Evolutionary conservation across 495 filamentous ascomycete species (phyloP), one percentile per base, ranked within the genome.

Genomic region (Daldinia vernicosa): DNA sequence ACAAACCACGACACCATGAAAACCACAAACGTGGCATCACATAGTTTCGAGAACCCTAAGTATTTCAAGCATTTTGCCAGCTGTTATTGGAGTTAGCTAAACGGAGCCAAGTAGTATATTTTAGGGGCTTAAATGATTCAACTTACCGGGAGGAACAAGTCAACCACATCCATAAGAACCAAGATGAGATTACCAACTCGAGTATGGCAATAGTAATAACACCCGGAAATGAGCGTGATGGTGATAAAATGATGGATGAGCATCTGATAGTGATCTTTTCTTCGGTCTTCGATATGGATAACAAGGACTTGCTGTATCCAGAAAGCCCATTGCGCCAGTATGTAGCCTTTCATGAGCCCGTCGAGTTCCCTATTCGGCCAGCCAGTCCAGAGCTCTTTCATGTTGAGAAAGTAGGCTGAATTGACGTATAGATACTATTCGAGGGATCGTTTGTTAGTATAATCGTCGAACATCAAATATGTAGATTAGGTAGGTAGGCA

Each of bases 241-340:
- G 95, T 99, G 74, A 98, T 89, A 73, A 97, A 87, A 78, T 99
- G 95, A 79, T 99, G 95, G 11, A 89, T 90, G 63, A 98, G 89
- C 96, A 97, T 98, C 78, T 98, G 95, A 77, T 88, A 90, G 78
- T 97, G 91, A 74, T 99, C 95, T 80, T 99, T 99, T 57, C 95
- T 85, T 67, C 91, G 87, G 80, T 96, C 90, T 78, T 99, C 96
- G 66, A 98, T 91, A 80, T 98, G 91, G 75, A 99, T 91, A 52
- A 97, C 92, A 43, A 98, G 80, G 66, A 99, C 91, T 81, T 97
- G 93, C 80, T 99, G 96, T 19, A 98, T 73, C 89, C 93, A 97
- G 76, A 98, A 99, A 15, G 92, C 89, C 74, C 94, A 90, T 79
- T 98, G 94, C 27, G 90, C 91, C 51, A 99, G 84, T 70, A 97